phyloP scores from a whole-genome alignment of 1,139 yeast genomes.

The Ogataea hybrid region DNA sequence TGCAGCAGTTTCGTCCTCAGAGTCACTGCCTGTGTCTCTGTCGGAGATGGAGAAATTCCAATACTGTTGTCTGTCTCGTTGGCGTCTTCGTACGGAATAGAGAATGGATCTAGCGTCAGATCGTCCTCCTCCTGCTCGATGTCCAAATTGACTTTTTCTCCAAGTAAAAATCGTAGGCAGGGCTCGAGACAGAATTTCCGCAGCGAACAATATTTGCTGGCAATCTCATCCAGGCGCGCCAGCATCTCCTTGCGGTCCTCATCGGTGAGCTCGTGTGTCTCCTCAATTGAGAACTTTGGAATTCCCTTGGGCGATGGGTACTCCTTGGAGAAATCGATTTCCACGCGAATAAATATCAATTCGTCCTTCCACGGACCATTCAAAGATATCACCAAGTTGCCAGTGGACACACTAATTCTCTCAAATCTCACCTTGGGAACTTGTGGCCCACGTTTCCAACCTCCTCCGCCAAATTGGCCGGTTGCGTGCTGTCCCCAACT shows the following conservation, averaged over 20 bases:
- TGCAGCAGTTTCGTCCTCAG: constrained; percentile 16
- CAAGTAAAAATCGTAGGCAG: constrained; percentile 73
- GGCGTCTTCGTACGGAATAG: constrained; percentile 33
- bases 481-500: constrained; percentile 41
- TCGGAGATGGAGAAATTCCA: constrained; percentile 12
- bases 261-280: constrained; percentile 62
- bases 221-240: constrained; percentile 51
- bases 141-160: constrained; percentile 67
- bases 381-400: constrained; percentile 70
- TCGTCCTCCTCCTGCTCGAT: constrained; percentile 31
- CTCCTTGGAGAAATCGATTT: constrained; percentile 61
- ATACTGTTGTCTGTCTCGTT: constrained; percentile 29
- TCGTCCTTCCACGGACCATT: constrained; percentile 78
- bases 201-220: constrained; percentile 53
- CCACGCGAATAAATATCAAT: constrained; percentile 67
- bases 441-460: constrained; percentile 87
- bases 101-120: constrained; percentile 25
- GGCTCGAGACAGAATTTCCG: constrained; percentile 77
- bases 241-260: constrained; percentile 50
- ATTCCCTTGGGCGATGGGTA: constrained; percentile 62
- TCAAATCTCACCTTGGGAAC: constrained; percentile 84
- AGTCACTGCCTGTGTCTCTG: constrained; percentile 15
- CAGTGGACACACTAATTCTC: constrained; percentile 82
- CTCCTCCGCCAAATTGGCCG: constrained; percentile 83
- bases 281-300: constrained; percentile 70